Conservation (phyloP, 805 yeast genomes). For the Candida ortonii region DNA sequence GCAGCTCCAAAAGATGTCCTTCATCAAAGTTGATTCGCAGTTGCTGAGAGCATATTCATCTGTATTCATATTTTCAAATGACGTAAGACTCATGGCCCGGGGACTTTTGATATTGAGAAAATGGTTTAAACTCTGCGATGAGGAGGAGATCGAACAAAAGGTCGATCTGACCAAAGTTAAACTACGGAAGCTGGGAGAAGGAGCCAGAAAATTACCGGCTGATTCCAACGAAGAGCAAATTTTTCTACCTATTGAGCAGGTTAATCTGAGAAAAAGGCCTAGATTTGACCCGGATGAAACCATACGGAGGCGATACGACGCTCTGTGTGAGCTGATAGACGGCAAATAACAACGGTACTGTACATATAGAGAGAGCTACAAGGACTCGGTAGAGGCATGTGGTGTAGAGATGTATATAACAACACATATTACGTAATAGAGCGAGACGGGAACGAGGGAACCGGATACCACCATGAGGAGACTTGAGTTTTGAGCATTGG, state of each 20-base stretch:
- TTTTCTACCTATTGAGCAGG: conserved; percentile 14
- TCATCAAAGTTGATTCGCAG: conserved; percentile 18
- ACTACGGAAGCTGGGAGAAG: conserved; percentile 6
- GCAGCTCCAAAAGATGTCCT: conserved; percentile 19
- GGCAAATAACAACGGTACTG: too few relatives aligned
- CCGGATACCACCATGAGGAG: too few relatives aligned
- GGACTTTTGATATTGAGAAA: conserved; percentile 25
- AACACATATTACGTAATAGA: too few relatives aligned
- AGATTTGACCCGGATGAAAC: conserved; percentile 25
- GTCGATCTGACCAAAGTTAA: conserved; percentile 6
- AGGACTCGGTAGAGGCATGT: too few relatives aligned
- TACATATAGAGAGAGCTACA: too few relatives aligned
- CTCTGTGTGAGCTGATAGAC: too few relatives aligned
- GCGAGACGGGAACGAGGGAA: too few relatives aligned
- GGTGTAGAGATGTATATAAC: too few relatives aligned
- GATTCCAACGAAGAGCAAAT: conserved; percentile 8
- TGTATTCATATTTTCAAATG: conserved; percentile 27
- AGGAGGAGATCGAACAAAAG: conserved; percentile 17
- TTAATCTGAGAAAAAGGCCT: conserved; percentile 19
- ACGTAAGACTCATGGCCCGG: conserved; percentile 24
- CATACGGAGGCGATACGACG: conserved; percentile 19
- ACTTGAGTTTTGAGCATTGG: too few relatives aligned
- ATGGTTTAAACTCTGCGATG: conserved; percentile 28
- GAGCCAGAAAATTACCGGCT: conserved; percentile 8
- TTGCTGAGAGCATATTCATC: conserved; percentile 26